phyloP scores from a whole-genome alignment of 2,329 filamentous ascomycete species.

The Fusarium tanahbumbuense region DNA sequence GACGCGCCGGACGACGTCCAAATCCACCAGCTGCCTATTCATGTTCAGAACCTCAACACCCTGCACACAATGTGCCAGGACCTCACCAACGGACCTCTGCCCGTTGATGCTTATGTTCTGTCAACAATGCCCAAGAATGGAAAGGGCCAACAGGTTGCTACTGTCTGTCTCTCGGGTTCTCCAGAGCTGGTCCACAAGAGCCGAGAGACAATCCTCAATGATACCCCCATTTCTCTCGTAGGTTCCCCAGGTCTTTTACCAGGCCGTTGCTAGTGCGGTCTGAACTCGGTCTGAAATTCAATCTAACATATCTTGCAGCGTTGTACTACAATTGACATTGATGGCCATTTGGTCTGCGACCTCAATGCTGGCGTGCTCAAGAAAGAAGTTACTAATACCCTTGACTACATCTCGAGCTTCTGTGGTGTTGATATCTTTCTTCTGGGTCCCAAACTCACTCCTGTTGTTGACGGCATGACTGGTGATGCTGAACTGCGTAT shows the following conservation, averaged over 20 bases:
- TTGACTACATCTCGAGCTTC: slow-evolving; percentile 87
- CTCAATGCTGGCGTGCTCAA: slow-evolving; percentile 74
- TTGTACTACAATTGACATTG: slow-evolving; percentile 92
- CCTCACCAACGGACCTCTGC: slow-evolving; percentile 75
- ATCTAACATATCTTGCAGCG: slow-evolving; percentile 66
- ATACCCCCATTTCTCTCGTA: slow-evolving; percentile 93
- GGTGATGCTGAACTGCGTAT: slow-evolving; percentile 85
- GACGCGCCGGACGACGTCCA: slow-evolving; percentile 86
- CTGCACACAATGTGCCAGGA: slow-evolving; percentile 84
- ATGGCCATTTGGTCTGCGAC: slow-evolving; percentile 89
- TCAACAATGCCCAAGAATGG: slow-evolving; percentile 81
- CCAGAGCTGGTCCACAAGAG: slow-evolving; percentile 90
- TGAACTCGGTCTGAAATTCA: background rate
- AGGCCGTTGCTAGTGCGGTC: background rate
- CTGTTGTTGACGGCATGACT: slow-evolving; percentile 78
- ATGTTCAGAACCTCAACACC: slow-evolving; percentile 85
- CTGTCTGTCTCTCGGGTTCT: slow-evolving; percentile 90
- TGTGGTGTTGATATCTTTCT: slow-evolving; percentile 98
- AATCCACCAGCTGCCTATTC: slow-evolving; percentile 90
- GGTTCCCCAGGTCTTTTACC: slow-evolving; percentile 51
- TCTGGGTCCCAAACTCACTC: slow-evolving; percentile 87
- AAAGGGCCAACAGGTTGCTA: slow-evolving; percentile 78
- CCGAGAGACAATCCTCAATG: slow-evolving; percentile 88
- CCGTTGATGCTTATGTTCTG: slow-evolving; percentile 86
- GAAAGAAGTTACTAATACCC: slow-evolving; percentile 80